Evolutionary conservation across 208 protist genomes (phyloP), one percentile per base, ranked within the genome.

Genomic region (Crithidia acanthocephali): DNA sequence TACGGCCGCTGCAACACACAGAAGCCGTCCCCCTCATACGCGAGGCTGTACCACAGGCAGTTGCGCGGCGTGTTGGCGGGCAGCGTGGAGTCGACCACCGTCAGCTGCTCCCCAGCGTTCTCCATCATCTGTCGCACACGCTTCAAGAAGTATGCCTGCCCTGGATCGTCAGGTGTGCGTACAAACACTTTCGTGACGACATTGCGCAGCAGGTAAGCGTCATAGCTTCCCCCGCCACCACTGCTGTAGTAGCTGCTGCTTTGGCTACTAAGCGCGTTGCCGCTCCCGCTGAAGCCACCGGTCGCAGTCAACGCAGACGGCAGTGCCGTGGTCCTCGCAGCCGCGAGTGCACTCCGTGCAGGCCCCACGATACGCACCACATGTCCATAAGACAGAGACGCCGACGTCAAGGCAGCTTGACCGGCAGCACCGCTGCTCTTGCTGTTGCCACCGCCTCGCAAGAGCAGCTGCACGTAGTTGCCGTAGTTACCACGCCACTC

Each of bases 101-200:
- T 33, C 15, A 89, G 55, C 58, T 86, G 77, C 65, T 89, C 74
- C 2, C 57, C 53, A n/a, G 84, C 53, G 35, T 58, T 64, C 27
- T 20, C 18, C 72, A 89, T 79, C 45, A 83, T 66, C 40, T 58
- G 28, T 18, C 52, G 63, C 1, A 88, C 74, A 16, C 61, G 76
- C 22, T 81, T 72, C 33, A 95, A 40, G 20, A 88, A 66, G 59
- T 83, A 61, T 16, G 68, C 61, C 76, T 94, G 80, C 16, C 51
- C 56, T 7, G 30, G 68, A 45, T 84, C 78, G 32, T 79, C 80
- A 11, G 61, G 53, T 23, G 72, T 78, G 30, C 81, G 84, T 32
- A 90, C 81, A 65, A 95, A 93, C 30, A 95, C 79, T 71, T 95
- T 95, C 2, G 83, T 67, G 30, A 95, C 90, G 9, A 92, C 81